Percentiles rank a stretch among this genome's conserved stretches.
These are phyloP conservation scores for Scedosporium dehoogii DNA, from an alignment of 2,329 filamentous ascomycete species.

Conservation along the genomic window DNA sequence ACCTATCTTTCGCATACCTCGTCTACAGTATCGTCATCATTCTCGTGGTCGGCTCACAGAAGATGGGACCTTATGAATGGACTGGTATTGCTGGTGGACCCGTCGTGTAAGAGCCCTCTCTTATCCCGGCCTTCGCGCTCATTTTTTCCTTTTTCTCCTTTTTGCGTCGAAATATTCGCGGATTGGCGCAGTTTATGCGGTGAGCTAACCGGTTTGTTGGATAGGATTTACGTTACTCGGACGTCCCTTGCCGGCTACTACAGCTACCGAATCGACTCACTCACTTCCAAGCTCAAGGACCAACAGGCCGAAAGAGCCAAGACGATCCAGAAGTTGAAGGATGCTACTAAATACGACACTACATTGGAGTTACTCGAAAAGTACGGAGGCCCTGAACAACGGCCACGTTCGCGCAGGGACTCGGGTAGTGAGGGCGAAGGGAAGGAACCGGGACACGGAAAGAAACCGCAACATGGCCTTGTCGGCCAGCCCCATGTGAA, in stretches of 20 bases:
- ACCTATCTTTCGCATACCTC: slow-evolving; percentile 82
- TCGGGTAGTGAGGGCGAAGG: slow-evolving; percentile 8
- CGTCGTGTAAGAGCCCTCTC: slow-evolving; percentile 47
- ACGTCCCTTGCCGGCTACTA: slow-evolving; percentile 60
- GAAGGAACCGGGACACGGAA: slow-evolving; percentile 10
- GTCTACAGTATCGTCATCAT: slow-evolving; percentile 73
- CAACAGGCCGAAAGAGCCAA: slow-evolving; percentile 70
- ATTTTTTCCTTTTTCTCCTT: background rate
- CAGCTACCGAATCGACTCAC: slow-evolving; percentile 66
- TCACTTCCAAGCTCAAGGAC: slow-evolving; percentile 60
- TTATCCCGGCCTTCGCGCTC: background rate
- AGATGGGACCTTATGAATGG: slow-evolving; percentile 70
- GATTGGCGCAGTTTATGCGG: too few relatives aligned
- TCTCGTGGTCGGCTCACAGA: slow-evolving; percentile 74
- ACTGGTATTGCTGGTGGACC: slow-evolving; percentile 69
- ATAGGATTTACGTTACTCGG: slow-evolving; percentile 71
- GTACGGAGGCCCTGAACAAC: slow-evolving; percentile 63
- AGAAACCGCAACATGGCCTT: slow-evolving; percentile 14
- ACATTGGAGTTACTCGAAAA: slow-evolving; percentile 90
- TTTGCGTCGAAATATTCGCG: background rate
- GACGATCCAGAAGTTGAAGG: slow-evolving; percentile 90
- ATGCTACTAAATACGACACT: slow-evolving; percentile 90
- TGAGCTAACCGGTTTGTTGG: background rate
- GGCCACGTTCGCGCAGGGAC: slow-evolving; percentile 12
- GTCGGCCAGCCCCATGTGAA: slow-evolving; percentile 7